Evolutionary conservation across 768 basidiomycete genomes (phyloP).

Genomic region (Termitomyces bulborhizus): DNA sequence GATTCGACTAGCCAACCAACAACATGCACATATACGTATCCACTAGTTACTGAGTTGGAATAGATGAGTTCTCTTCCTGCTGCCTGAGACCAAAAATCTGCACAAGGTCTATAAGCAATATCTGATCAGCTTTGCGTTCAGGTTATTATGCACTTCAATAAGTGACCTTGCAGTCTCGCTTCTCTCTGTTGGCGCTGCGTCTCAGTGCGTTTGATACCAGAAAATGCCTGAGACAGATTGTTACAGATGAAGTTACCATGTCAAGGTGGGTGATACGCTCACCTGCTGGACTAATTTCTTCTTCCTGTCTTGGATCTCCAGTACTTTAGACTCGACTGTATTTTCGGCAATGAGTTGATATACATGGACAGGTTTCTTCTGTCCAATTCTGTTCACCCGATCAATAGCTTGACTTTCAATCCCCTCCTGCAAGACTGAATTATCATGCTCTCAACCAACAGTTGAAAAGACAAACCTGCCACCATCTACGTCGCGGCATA

Average conservation of each 20-base stretch:
- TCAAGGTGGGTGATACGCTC: background rate
- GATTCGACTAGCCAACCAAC: too few species aligned
- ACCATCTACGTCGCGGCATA: slow-evolving; percentile 48
- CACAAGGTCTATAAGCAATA: slow-evolving; percentile 43
- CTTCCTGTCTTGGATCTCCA: slow-evolving; percentile 86
- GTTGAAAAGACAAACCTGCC: slow-evolving; percentile 43
- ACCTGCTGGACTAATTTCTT: slow-evolving; percentile 76
- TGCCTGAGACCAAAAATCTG: slow-evolving; percentile 46
- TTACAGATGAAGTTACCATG: background rate
- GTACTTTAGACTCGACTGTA: slow-evolving; percentile 81
- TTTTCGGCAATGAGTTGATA: slow-evolving; percentile 89
- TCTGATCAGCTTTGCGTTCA: background rate
- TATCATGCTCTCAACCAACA: background rate
- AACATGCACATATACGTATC: too few species aligned
- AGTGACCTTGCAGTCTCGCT: slow-evolving; percentile 71
- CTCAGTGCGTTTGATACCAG: slow-evolving; percentile 72
- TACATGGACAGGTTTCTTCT: slow-evolving; percentile 76
- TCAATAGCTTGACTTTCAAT: slow-evolving; percentile 85
- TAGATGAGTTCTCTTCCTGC: background rate
- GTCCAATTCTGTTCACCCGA: slow-evolving; percentile 79
- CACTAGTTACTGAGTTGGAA: background rate
- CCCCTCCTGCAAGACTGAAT: slow-evolving; percentile 45
- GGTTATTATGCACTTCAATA: background rate
- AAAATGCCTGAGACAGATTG: slow-evolving; percentile 58
- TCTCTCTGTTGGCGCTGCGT: slow-evolving; percentile 73